Evolutionary conservation across 2,329 filamentous ascomycete species (phyloP), one percentile per base, ranked within the genome.

Genomic region (Talaromyces sp.): DNA sequence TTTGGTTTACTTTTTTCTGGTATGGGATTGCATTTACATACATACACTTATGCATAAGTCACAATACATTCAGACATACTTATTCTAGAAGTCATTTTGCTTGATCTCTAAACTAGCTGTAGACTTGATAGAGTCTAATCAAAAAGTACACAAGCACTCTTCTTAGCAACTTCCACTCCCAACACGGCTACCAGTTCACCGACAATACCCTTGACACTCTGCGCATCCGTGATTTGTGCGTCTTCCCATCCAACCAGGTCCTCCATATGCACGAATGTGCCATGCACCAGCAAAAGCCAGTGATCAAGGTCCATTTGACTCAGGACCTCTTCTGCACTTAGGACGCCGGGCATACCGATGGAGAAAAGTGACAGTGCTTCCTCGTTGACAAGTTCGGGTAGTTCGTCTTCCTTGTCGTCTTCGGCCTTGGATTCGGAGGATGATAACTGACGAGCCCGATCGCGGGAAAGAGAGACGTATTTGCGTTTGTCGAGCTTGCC

Each of bases 171-270:
- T n/a, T 75, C 73, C 19, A 77, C 77, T 0, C 82, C 81, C 56
- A 83, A 69, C 9, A 72, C 75, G 2, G 81, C 80, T 10, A 80
- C 80, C 52, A 83, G 70, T 65, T 83, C 81, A 8, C 77, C 81
- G 35, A 81, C 70, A 43, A 82, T 81, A 1, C 80, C 79, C 67
- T 82, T 83, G 60, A 83, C 72, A 0, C 80, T 78, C 57, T 78
- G 75, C 2, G 80, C 76, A 41, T 79, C 74, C 33, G 74, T 73
- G 31, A 82, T 75, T 33, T 77, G 71, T 70, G 77, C 78, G 16
- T 68, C 68, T 63, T 82, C 80, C 81, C 81, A 83, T n/a, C 75
- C 75, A 39, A 79, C 77, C 10, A 83, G 73, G 63, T 82, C 80
- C 77, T 82, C 76, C 74, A 82, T 76, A 47, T 81, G 74, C 19